phyloP scores from a whole-genome alignment of 805 yeast genomes.

The Cyberlindnera amylophila region DNA sequence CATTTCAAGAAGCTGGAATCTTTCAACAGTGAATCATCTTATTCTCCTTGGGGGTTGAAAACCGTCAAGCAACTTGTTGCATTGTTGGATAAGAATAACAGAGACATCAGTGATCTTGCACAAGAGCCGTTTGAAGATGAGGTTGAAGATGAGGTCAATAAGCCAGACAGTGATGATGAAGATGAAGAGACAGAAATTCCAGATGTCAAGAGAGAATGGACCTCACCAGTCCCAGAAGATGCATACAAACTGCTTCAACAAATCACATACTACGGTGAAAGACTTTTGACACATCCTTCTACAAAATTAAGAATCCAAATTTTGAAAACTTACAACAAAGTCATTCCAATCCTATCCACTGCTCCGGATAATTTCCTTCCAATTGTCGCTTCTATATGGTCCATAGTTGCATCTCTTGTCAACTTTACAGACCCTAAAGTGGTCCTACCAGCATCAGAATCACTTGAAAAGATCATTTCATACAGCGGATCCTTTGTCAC shows the following conservation, averaged over 20 bases:
- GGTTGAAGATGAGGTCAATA: slow-evolving; percentile 35
- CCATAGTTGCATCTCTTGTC: slow-evolving; percentile 30
- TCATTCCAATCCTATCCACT: slow-evolving; percentile 53
- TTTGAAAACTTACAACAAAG: slow-evolving; percentile 42
- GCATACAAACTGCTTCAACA: slow-evolving; percentile 57
- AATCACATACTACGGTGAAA: slow-evolving; percentile 65
- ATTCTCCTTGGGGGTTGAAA: slow-evolving; percentile 41
- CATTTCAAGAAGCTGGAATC: slow-evolving; percentile 18
- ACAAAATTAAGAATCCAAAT: slow-evolving; percentile 52
- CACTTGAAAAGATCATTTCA: slow-evolving; percentile 27
- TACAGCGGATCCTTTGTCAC: slow-evolving; percentile 45
- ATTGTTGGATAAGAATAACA: slow-evolving; percentile 36
- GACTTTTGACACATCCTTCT: slow-evolving; percentile 66
- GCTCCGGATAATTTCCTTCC: slow-evolving; percentile 44
- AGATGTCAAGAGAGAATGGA: slow-evolving; percentile 49
- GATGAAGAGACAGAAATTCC: slow-evolving; percentile 21
- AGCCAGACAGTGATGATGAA: slow-evolving; percentile 34
- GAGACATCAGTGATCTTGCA: slow-evolving; percentile 27
- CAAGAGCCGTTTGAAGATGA: slow-evolving; percentile 37
- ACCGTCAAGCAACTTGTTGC: slow-evolving; percentile 40
- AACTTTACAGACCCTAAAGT: slow-evolving; percentile 26
- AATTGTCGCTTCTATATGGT: slow-evolving; percentile 51
- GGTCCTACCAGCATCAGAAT: slow-evolving; percentile 28
- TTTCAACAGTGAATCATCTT: slow-evolving; percentile 26
- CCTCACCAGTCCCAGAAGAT: slow-evolving; percentile 57